Evolutionary conservation across 179 eudicot genomes (phyloP).

Genomic region (Corrigiola litoralis): DNA sequence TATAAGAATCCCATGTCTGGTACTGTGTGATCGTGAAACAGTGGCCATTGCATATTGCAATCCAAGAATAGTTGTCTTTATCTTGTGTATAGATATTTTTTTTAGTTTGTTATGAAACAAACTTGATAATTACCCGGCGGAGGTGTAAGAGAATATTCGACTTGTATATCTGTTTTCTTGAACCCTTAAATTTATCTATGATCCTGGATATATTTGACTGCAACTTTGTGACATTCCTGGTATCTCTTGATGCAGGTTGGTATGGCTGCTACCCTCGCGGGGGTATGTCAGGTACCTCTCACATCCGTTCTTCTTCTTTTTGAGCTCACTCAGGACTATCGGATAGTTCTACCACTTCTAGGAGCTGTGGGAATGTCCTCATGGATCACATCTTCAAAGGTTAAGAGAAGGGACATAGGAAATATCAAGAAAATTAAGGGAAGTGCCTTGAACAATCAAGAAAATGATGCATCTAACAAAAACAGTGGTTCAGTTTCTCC

Average conservation of each 20-base stretch:
- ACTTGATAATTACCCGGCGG: neutral
- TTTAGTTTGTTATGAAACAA: neutral
- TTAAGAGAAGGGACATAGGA: conserved; percentile 32
- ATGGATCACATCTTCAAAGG: conserved; percentile 78
- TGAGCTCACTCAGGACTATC: conserved; percentile 92
- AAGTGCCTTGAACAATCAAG: conserved; percentile 8
- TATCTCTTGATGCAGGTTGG: conserved; percentile 67
- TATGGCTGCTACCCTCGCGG: conserved; percentile 99
- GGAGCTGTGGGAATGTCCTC: conserved; percentile 94
- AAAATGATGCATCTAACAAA: conserved; percentile 20
- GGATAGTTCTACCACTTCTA: conserved; percentile 89
- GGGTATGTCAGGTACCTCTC: conserved; percentile 96
- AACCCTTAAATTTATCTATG: neutral
- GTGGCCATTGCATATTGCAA: neutral
- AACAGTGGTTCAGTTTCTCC: conserved; percentile 18
- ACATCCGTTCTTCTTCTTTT: conserved; percentile 94
- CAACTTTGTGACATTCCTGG: neutral
- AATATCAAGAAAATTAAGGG: conserved; percentile 25
- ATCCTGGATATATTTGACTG: neutral
- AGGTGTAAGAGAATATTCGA: neutral
- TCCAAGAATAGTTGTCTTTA: too few species aligned
- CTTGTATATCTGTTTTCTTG: too few species aligned
- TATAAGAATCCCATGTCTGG: neutral
- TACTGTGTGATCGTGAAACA: conserved; percentile 1
- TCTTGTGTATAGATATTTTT: too few species aligned